phyloP scores from a whole-genome alignment of 1,284 basidiomycete species.

The Blastosporella zonata region DNA sequence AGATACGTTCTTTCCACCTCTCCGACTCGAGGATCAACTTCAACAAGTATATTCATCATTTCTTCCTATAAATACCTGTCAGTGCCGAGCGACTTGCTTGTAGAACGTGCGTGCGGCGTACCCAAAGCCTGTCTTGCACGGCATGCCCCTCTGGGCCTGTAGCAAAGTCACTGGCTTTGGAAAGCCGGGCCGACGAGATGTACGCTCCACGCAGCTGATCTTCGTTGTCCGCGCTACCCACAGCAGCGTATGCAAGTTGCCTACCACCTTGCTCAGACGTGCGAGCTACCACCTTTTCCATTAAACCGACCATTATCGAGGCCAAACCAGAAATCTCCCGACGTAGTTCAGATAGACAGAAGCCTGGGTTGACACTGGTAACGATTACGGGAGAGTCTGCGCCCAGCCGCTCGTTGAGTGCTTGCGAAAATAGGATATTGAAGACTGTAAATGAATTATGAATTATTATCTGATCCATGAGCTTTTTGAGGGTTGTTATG shows the following conservation, averaged over 20 bases:
- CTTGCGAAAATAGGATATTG: constrained; percentile 41
- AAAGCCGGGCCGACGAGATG: constrained; percentile 24
- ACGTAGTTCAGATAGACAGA: constrained; percentile 42
- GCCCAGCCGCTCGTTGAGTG: constrained; percentile 34
- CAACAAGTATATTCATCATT: constrained; percentile 11
- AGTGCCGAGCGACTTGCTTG: too few relatives aligned
- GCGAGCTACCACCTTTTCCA: constrained; percentile 28
- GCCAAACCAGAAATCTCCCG: constrained; percentile 23
- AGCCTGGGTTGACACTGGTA: constrained; percentile 43
- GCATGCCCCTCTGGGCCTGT: constrained; percentile 25
- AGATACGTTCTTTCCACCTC: constrained; percentile 10
- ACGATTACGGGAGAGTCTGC: constrained; percentile 32
- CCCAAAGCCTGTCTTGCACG: constrained; percentile 1
- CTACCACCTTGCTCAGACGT: constrained; percentile 42
- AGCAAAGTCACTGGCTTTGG: constrained; percentile 43
- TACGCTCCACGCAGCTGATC: constrained; percentile 37
- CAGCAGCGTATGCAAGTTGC: constrained; percentile 18
- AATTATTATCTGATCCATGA: neutral
- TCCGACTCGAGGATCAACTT: constrained; percentile 12
- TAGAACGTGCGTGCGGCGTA: neutral
- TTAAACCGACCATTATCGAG: constrained; percentile 17
- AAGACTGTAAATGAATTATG: constrained; percentile 31
- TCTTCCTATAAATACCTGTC: constrained; percentile 9
- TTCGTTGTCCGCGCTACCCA: constrained; percentile 29
- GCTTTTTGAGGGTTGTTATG: neutral